A percentile compares a stretch with the other conserved stretches of the same genome.
These are phyloP conservation scores for Aspergillus taichungensis DNA, from an alignment of 495 filamentous ascomycete species.

Conservation along the genomic window DNA sequence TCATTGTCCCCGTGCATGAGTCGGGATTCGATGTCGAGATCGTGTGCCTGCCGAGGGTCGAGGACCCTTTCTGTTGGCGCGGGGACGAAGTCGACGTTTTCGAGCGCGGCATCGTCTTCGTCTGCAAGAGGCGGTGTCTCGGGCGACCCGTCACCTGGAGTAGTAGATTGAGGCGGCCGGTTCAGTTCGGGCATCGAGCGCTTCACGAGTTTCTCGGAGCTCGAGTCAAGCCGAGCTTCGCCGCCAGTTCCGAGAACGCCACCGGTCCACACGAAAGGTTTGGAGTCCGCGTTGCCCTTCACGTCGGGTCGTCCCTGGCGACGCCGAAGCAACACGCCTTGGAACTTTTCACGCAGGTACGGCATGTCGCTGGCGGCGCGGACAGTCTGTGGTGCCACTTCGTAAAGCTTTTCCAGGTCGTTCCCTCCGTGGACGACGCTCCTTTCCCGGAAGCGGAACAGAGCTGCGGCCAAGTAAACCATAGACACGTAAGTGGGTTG, in stretches of 20 bases:
- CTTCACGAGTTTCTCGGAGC: neutral
- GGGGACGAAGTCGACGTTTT: too few species aligned
- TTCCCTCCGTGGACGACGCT: conserved; percentile 21
- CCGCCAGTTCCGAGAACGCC: conserved; percentile 21
- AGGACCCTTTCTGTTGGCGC: too few species aligned
- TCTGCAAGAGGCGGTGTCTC: too few species aligned
- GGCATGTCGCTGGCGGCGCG: conserved; percentile 47
- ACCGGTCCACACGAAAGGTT: conserved; percentile 25
- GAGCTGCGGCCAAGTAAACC: conserved; percentile 42
- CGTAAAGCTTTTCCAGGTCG: conserved; percentile 24
- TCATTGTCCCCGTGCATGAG: too few species aligned
- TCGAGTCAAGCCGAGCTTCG: neutral
- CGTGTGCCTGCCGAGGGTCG: too few species aligned
- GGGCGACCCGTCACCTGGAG: too few species aligned
- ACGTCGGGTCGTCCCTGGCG: conserved; percentile 8
- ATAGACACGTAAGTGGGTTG: conserved; percentile 47
- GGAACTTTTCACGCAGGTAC: conserved; percentile 30
- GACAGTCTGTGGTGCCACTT: conserved; percentile 42
- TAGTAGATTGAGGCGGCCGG: too few species aligned
- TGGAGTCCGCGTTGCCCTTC: neutral
- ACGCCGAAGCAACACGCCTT: conserved; percentile 29
- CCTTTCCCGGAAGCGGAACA: conserved; percentile 33
- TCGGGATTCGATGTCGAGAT: too few species aligned
- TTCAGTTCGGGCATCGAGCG: neutral
- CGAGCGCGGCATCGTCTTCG: too few species aligned